Evolutionary conservation across 78 protist species (phyloP), one percentile per base, ranked within the genome.

Genomic region (Cavenderia fasciculata): DNA sequence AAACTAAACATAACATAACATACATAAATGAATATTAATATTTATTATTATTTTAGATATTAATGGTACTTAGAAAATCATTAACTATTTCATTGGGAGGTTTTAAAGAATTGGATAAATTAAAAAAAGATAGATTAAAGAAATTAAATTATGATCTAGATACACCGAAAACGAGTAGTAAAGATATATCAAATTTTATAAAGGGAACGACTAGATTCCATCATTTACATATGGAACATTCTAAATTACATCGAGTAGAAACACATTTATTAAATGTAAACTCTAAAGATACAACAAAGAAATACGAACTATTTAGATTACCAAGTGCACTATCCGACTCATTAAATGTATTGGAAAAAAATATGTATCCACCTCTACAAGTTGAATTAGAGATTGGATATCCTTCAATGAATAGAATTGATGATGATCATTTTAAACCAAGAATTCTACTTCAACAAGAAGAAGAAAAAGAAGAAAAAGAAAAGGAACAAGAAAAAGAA

Each of bases 271-370:
- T 66, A 25, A 63, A 72, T 79, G 66, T 76, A 0, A 43, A 71
- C 4, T 49, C 59, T 4, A 76, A 66, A 54, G 44, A 43, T 3
- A 38, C 72, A 2, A 63, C 47, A 27, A 62, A 54, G 25, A 56
- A 34, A 16, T 54, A 40, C 51, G 90, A 82, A 56, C 29, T 82
- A 5, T 31, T 82, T 68, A 34, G 54, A 7, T 31, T 82, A 43
- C 90, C 90, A 10, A 10, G 19, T 52, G 72, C 90, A n/a, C 51
- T 82, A 19, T 68, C 74, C 0, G 78, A 82, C 10, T 82, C 90
- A 36, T 12, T 82, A 33, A 5, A 34, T n/a, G 79, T 82, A 0
- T n/a, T 82, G n/a, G 70, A 82, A 56, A 68, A 59, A 2, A 65
- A 82, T 33, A 14, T 82, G 12, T 82, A 82, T 57, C 90, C 78